A percentile compares a stretch with the other conserved stretches of the same genome.
Evolutionary conservation across 306 rosid species (phyloP).

Genomic region (Styphnolobium japonicum): DNA sequence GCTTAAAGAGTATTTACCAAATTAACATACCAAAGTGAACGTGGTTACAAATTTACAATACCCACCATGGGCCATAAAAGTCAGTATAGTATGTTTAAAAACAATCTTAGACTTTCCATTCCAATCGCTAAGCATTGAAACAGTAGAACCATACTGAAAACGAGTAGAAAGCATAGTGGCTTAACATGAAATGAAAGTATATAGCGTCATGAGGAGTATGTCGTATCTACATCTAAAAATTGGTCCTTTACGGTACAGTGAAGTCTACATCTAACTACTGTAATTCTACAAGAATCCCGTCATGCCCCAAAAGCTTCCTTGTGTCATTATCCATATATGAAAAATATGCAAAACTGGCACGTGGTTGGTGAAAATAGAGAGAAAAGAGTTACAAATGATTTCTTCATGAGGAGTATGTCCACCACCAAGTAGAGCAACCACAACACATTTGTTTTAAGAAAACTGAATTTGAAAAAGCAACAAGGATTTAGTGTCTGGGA

Average conservation of each 20-base stretch:
- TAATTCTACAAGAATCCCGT: constrained; percentile 1
- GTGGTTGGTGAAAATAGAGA: constrained; percentile 18
- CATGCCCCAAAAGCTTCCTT: too few species aligned
- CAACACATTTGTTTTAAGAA: constrained; percentile 78
- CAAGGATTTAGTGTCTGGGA: constrained; percentile 12
- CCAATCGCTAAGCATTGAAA: too few species aligned
- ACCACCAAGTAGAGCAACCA: constrained; percentile 93
- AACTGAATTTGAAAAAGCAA: constrained; percentile 49
- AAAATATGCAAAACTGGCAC: background rate
- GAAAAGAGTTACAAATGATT: constrained; percentile 82
- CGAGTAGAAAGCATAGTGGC: background rate
- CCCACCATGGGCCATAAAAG: too few species aligned
- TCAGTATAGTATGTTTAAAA: too few species aligned
- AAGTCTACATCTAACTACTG: too few species aligned
- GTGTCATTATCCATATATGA: background rate
- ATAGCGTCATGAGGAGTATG: too few species aligned
- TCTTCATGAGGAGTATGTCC: constrained; percentile 71
- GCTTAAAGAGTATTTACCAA: background rate
- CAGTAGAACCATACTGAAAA: background rate
- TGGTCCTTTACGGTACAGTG: too few species aligned
- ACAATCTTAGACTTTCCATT: too few species aligned
- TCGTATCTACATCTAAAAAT: too few species aligned
- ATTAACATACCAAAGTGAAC: background rate
- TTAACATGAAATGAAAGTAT: background rate
- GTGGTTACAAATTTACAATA: too few species aligned